These are phyloP conservation scores for Spergularia bocconei DNA, from an alignment of 148 eudicot species.

Conservation along the genomic window DNA sequence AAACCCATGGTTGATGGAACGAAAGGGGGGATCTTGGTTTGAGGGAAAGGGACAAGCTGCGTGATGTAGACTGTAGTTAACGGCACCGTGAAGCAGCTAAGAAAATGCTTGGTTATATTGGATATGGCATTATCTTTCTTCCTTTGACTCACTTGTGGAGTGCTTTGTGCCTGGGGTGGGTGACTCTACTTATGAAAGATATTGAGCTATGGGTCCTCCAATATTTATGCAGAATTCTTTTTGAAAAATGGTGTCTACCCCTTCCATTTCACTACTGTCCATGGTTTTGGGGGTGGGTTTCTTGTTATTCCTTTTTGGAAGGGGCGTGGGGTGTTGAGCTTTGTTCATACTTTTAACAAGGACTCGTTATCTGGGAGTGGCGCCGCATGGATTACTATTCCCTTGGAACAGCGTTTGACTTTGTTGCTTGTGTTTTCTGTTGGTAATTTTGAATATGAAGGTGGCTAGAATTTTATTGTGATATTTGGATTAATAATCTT, in stretches of 20 bases:
- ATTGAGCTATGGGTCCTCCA: neutral
- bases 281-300: neutral
- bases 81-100: neutral
- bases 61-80: neutral
- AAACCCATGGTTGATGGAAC: neutral
- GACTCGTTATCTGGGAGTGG: neutral
- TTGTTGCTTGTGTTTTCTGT: neutral
- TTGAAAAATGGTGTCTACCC: neutral
- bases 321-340: neutral
- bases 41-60: neutral
- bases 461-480: neutral
- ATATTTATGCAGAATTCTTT: neutral
- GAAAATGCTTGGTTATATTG: neutral
- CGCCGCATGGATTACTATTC: neutral
- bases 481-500: neutral
- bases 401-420: neutral
- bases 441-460: neutral
- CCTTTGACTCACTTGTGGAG: neutral
- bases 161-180: neutral
- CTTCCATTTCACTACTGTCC: neutral
- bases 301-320: neutral
- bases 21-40: neutral
- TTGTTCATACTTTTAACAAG: slow-evolving; percentile 1
- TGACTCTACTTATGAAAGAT: neutral
- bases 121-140: neutral